phyloP scores from a whole-genome alignment of 192 early-diverging fungal genomes.

The Entomortierella parvispora region DNA sequence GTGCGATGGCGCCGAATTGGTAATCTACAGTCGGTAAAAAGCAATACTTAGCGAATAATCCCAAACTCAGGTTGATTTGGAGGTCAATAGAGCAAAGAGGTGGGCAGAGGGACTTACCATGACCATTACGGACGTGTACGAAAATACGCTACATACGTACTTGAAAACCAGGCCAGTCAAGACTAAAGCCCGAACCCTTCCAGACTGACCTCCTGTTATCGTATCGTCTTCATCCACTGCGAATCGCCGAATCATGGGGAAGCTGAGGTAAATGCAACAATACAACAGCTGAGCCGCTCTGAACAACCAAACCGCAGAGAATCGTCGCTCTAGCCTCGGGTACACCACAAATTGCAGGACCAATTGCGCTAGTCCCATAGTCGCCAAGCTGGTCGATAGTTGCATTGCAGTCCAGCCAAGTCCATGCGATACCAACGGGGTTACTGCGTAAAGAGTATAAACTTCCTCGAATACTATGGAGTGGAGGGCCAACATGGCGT shows the following conservation, averaged over 20 bases:
- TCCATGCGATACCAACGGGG: constrained; percentile 52
- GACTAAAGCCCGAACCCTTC: constrained; percentile 12
- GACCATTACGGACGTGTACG: constrained; percentile 60
- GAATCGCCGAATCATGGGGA: constrained; percentile 50
- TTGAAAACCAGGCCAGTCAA: constrained; percentile 20
- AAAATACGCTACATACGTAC: constrained; percentile 39
- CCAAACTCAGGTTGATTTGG: background rate
- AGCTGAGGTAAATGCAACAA: constrained; percentile 49
- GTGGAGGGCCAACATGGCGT: constrained; percentile 55
- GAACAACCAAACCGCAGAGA: constrained; percentile 48
- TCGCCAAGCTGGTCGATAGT: constrained; percentile 54
- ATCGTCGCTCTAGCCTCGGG: constrained; percentile 43
- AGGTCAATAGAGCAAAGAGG: background rate
- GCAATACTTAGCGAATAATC: no score
- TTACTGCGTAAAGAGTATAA: constrained; percentile 54
- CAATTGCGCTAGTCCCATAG: constrained; percentile 55
- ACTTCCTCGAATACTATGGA: constrained; percentile 65
- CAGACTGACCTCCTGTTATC: constrained; percentile 8
- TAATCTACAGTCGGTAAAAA: constrained; percentile 45
- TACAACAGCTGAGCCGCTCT: constrained; percentile 47
- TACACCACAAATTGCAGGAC: constrained; percentile 58
- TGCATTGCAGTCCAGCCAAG: constrained; percentile 53
- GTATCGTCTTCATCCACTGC: constrained; percentile 17
- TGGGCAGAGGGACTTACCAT: constrained; percentile 54
- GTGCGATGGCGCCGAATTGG: constrained; percentile 60